These are phyloP conservation scores for Cladosporium halotolerans DNA, from an alignment of 2,329 filamentous ascomycete species.

Conservation along the genomic window DNA sequence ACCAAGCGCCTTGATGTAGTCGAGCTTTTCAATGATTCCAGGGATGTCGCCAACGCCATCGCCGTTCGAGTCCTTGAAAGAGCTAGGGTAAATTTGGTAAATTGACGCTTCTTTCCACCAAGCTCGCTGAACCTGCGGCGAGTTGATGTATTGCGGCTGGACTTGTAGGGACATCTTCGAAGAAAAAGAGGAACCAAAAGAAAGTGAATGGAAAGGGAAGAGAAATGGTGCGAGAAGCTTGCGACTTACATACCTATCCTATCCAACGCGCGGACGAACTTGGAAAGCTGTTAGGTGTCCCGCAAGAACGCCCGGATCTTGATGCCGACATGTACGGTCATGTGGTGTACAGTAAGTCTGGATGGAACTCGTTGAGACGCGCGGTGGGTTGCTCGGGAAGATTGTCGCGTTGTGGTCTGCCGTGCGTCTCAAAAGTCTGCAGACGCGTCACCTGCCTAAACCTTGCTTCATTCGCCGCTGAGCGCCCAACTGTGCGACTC, in stretches of 20 bases:
- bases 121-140: background rate
- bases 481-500: no score
- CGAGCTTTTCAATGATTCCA: constrained; percentile 55
- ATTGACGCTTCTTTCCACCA: constrained; percentile 38
- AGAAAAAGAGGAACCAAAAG: no score
- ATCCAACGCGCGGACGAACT: no score
- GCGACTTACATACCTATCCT: no score
- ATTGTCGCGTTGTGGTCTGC: background rate
- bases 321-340: background rate
- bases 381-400: background rate
- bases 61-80: constrained; percentile 45
- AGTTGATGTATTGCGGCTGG: background rate
- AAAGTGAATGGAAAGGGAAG: no score
- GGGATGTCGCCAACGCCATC: constrained; percentile 56
- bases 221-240: no score
- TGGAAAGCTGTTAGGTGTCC: no score
- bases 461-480: no score
- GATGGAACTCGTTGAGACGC: constrained; percentile 3
- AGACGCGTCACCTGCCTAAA: no score
- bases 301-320: no score
- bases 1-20: constrained; percentile 54
- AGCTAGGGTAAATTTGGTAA: constrained; percentile 38
- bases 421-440: no score
- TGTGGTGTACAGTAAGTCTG: background rate
- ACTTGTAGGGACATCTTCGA: background rate